phyloP scores from a whole-genome alignment of 2,329 filamentous ascomycete species.

The Westerdykella sp. region DNA sequence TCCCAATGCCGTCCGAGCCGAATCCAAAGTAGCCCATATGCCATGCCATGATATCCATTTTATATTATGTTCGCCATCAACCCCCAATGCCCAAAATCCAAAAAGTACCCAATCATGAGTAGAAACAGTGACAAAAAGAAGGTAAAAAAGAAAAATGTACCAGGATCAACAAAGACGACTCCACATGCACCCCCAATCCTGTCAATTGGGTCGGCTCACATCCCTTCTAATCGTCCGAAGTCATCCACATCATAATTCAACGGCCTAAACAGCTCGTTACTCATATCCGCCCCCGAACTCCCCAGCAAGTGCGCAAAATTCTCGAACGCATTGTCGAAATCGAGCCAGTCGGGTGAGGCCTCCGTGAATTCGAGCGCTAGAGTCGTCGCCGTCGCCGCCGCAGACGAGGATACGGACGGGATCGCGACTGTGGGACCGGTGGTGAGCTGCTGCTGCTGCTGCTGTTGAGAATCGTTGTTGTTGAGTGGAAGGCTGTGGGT shows the following conservation, averaged over 20 bases:
- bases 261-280: constrained; percentile 34
- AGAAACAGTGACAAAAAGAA: no score
- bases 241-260: constrained; percentile 28
- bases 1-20: no score
- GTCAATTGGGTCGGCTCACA: no score
- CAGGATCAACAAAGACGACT: no score
- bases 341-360: constrained; percentile 34
- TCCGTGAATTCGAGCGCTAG: constrained; percentile 28
- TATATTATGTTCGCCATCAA: no score
- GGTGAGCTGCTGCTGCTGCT: neutral
- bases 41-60: no score
- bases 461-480: neutral
- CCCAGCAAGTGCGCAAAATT: constrained; percentile 36
- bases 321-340: constrained; percentile 37
- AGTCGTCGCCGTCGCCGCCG: constrained; percentile 4
- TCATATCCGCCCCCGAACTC: constrained; percentile 34
- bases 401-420: neutral
- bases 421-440: neutral
- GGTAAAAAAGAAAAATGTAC: no score
- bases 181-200: no score
- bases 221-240: neutral
- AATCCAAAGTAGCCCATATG: no score
- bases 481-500: neutral
- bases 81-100: no score
- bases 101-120: no score